Evolutionary conservation across 1,284 basidiomycete species (phyloP), one percentile per base, ranked within the genome.

Genomic region (Cutaneotrichosporon sp.): DNA sequence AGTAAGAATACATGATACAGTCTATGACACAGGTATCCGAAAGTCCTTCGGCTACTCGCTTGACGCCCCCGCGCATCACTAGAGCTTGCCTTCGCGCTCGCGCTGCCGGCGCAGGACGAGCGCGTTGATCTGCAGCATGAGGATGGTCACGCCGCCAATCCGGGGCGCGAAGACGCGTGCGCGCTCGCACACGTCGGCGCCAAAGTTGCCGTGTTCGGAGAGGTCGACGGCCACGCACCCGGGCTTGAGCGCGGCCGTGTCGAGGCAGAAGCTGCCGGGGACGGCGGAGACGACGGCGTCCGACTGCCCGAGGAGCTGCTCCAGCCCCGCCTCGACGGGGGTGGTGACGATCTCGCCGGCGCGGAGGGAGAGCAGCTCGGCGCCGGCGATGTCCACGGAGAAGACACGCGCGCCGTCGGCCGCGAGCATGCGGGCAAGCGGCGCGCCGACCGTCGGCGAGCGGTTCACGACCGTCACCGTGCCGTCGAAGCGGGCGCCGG

Each of bases 381-480:
- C 45, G 2, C 29, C 91, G 77, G 95, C 92, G 62, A 98, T 90
- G 78, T 99, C 95, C 24, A 92, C 91, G 10, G 91, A 94, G 75
- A 95, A 90, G 2, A 98, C 95, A 11, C 92, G 86, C 3, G 95
- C 95, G 42, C 95, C 95, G 74, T 98, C 95, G 76, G 98, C 98
- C 14, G 94, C 87, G 47, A 98, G 85, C 54, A 98, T 83, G 4
- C 95, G 95, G 0, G 94, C 95, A 10, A 98, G 84, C 2, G 95
- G 95, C 58, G 95, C 85, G 25, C 95, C 95, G 22, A 98, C 95
- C 22, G 98, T 95, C 78, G 98, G 95, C 45, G 92, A 97, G 88
- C 93, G 84, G 81, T 99, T 99, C 74, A 99, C 90, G 38, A 99
- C 90, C 4, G 95, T 95, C 68, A 99, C 83, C 1, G 89, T 95